A percentile compares a stretch with the other conserved stretches of the same genome.
Evolutionary conservation across 208 protist species (phyloP).

Genomic region (Trypanosoma rangeli): DNA sequence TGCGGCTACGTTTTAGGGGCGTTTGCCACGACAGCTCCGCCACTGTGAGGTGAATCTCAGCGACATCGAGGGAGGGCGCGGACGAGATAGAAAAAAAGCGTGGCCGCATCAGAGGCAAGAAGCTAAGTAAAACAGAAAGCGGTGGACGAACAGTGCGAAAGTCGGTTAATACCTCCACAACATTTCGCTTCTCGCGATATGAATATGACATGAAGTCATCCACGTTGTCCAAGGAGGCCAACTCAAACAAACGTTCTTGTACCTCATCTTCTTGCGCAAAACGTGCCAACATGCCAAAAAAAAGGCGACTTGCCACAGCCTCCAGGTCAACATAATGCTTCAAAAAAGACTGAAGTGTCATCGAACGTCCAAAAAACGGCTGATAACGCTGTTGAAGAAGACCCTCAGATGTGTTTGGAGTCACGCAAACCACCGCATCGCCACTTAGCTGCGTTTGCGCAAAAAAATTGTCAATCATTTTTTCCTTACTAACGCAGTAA

Average conservation of each 20-base stretch:
- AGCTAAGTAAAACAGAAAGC: conserved; percentile 63
- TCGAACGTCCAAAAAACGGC: conserved; percentile 53
- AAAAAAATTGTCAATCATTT: conserved; percentile 62
- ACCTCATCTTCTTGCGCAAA: conserved; percentile 33
- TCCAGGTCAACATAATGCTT: conserved; percentile 80
- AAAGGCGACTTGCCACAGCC: conserved; percentile 65
- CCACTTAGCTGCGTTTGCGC: conserved; percentile 32
- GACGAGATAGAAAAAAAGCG: conserved; percentile 83
- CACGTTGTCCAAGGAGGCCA: conserved; percentile 49
- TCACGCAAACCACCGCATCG: conserved; percentile 47
- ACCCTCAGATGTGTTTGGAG: conserved; percentile 43
- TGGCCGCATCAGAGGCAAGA: conserved; percentile 61
- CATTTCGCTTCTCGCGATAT: conserved; percentile 87
- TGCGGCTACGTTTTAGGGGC: conserved; percentile 66
- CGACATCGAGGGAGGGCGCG: conserved; percentile 48
- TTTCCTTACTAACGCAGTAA: conserved; percentile 58
- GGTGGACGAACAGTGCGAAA: conserved; percentile 53
- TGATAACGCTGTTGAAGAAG: conserved; percentile 39
- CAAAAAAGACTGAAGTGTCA: conserved; percentile 56
- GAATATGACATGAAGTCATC: conserved; percentile 80
- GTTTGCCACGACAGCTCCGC: conserved; percentile 77
- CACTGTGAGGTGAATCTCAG: conserved; percentile 53
- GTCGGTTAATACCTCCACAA: conserved; percentile 86
- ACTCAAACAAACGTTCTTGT: conserved; percentile 69
- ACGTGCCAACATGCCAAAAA: conserved; percentile 78